Percentiles rank a stretch among this genome's conserved stretches.
phyloP scores from a whole-genome alignment of 192 early-diverging fungal species.

The Rhizoclosmatium globosum region DNA sequence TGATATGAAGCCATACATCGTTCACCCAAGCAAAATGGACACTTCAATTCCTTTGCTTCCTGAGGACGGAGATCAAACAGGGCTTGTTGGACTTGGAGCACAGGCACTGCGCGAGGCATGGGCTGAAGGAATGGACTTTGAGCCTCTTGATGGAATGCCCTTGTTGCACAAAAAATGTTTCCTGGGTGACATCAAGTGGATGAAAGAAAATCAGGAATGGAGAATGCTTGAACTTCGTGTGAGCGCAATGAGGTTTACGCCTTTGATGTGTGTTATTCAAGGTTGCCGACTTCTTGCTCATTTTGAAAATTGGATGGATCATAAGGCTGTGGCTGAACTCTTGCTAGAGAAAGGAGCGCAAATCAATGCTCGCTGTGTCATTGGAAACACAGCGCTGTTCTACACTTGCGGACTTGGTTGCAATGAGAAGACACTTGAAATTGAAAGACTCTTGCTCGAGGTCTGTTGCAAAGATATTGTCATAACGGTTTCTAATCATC shows the following conservation, averaged over 20 bases:
- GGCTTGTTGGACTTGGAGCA: neutral
- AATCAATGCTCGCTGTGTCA: neutral
- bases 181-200: conserved; percentile 17
- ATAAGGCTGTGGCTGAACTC: neutral
- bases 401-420: neutral
- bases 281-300: neutral
- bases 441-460: neutral
- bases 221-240: neutral
- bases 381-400: conserved; percentile 14
- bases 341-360: conserved; percentile 4
- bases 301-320: conserved; percentile 1
- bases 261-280: conserved; percentile 5
- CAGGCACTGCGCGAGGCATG: neutral
- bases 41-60: conserved; percentile 1
- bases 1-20: neutral
- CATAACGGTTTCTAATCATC: neutral
- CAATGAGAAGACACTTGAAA: neutral
- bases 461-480: neutral
- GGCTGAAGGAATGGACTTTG: conserved; percentile 21
- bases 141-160: neutral
- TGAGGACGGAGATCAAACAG: conserved; percentile 8
- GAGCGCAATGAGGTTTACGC: neutral
- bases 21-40: neutral
- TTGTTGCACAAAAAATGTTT: conserved; percentile 21
- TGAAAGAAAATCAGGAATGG: conserved; percentile 9